Evolutionary conservation across 768 basidiomycete species (phyloP), one percentile per base, ranked within the genome.

Genomic region (Leccinum olivaceopallidum): DNA sequence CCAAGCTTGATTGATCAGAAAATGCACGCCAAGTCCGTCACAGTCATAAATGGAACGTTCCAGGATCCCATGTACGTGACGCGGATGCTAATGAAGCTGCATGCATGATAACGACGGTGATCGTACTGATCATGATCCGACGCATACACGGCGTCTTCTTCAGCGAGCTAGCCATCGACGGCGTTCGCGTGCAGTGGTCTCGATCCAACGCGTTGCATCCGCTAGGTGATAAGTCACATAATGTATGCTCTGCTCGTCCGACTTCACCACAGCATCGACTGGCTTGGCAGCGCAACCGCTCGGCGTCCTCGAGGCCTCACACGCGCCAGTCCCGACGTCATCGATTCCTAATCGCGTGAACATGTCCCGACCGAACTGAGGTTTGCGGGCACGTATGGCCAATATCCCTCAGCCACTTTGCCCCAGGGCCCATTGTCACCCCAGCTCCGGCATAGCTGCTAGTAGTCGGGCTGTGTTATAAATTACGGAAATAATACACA

Each of bases 311-410:
- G 20, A 47, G 44, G 44, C 44, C 10, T 8, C 18, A n/a, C 39
- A 54, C 47, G 7, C 24, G 48, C 16, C 26, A 20, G n/a, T 24
- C 18, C 22, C 28, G 36, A 66, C 53, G 59, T 53, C 60, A 53
- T 52, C 14, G 2, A 16, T 16, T 22, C 55, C 16, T 36, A 24
- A 52, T 30, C 18, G n/a, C 42, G 42, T 51, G 37, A 32, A 32
- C 51, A 47, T 57, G 56, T 50, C 10, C 24, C 50, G 14, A n/a
- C 34, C 37, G 24, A 36, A 36, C 37, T 12, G 52, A 62, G 32
- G 24, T 16, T 14, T 51, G 63, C 30, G 66, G 66, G 66, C 66
- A 60, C 66, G 26, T 62, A 60, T 65, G 3, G 66, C 66, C 12
- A 59, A 60, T 68, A 60, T 58, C 66, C 58, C 66, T 65, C 65